Conservation (phyloP, 768 basidiomycete genomes). For the Mycena rosella region DNA sequence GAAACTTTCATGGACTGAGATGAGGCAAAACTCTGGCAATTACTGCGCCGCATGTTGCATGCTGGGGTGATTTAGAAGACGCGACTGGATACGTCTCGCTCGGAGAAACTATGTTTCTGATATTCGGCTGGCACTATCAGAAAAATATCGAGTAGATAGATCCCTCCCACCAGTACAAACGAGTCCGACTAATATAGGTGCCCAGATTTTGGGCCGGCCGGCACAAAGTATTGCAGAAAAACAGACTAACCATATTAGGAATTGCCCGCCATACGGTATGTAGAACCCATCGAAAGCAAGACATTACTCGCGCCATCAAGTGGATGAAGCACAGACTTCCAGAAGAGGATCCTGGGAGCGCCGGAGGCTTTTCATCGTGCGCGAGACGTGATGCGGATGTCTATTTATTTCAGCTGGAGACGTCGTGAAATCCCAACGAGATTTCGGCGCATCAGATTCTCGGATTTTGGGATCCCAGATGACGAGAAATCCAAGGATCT, state of each 20-base stretch:
- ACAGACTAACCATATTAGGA: slow-evolving; percentile 32
- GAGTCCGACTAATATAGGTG: no score
- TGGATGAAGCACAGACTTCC: not conserved
- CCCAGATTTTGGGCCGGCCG: slow-evolving; percentile 1
- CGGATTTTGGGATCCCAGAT: slow-evolving; percentile 13
- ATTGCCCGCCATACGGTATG: slow-evolving; percentile 20
- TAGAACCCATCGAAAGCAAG: slow-evolving; percentile 9
- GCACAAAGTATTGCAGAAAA: slow-evolving; percentile 11
- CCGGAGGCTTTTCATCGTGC: slow-evolving; percentile 5
- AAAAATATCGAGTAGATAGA: not conserved
- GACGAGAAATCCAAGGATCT: slow-evolving; percentile 15
- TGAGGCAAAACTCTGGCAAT: no score
- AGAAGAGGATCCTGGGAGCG: slow-evolving; percentile 22
- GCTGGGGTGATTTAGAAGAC: not conserved
- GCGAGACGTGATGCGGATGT: slow-evolving; percentile 4
- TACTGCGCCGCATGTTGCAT: no score
- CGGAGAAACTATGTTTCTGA: no score
- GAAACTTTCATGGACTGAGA: no score
- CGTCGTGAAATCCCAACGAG: not conserved
- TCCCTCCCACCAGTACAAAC: no score
- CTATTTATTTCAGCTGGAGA: not conserved
- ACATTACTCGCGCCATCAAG: slow-evolving; percentile 15
- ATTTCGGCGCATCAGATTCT: slow-evolving; percentile 16
- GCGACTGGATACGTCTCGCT: not conserved
- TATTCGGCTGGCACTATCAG: no score